phyloP scores from a whole-genome alignment of 2,329 filamentous ascomycete genomes.

The Neopestalotiopsis sp. region DNA sequence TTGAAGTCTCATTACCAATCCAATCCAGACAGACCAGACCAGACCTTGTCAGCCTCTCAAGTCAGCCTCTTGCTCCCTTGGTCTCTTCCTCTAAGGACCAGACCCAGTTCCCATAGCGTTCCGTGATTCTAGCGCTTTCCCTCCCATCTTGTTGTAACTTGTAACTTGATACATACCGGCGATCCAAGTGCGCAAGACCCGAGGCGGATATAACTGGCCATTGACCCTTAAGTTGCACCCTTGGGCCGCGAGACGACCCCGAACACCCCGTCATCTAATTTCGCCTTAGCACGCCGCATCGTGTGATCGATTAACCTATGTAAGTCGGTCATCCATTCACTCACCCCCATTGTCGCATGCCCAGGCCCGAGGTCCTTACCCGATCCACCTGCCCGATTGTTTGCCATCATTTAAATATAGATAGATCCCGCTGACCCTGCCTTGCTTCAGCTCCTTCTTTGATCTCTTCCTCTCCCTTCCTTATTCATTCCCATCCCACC shows the following conservation, averaged over 20 bases:
- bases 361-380: background rate
- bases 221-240: slow-evolving; percentile 4
- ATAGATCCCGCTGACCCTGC: slow-evolving; percentile 16
- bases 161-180: slow-evolving; percentile 1
- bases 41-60: background rate
- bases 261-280: slow-evolving; percentile 7
- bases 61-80: background rate
- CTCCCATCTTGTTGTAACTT: background rate
- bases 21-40: background rate
- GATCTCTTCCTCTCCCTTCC: slow-evolving; percentile 4
- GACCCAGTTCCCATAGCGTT: background rate
- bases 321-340: background rate
- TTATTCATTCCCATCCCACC: background rate
- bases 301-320: slow-evolving; percentile 14
- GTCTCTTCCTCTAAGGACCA: background rate
- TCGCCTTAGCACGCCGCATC: slow-evolving; percentile 15
- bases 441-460: background rate
- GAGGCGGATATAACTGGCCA: background rate
- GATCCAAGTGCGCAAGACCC: background rate
- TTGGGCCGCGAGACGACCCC: slow-evolving; percentile 9
- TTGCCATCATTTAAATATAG: slow-evolving; percentile 18
- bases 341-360: background rate
- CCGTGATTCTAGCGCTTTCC: background rate
- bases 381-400: slow-evolving; percentile 1
- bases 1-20: background rate